These are phyloP conservation scores for Didymella exigua DNA, from an alignment of 2,329 filamentous ascomycete species.

Conservation along the genomic window DNA sequence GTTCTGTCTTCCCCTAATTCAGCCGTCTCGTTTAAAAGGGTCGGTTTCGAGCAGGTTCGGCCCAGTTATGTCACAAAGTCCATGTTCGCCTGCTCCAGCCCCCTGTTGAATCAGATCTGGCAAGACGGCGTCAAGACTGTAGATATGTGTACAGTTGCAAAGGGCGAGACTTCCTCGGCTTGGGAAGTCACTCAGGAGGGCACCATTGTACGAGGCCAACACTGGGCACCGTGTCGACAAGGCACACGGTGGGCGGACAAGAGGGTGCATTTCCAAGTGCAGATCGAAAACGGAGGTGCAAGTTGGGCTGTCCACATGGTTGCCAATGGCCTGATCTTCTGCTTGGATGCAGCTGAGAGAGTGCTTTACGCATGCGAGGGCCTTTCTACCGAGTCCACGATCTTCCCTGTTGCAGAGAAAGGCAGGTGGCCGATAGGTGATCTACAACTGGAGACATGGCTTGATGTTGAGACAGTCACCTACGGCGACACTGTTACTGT, in stretches of 20 bases:
- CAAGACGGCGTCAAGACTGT: slow-evolving; percentile 13
- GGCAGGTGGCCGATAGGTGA: slow-evolving; percentile 8
- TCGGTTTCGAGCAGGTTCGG: slow-evolving; percentile 11
- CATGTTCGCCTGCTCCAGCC: slow-evolving; percentile 7
- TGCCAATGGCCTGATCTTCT: slow-evolving; percentile 18
- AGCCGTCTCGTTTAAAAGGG: slow-evolving; percentile 4
- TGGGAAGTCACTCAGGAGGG: slow-evolving; percentile 13
- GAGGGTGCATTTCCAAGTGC: slow-evolving; percentile 9
- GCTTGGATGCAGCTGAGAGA: slow-evolving; percentile 3
- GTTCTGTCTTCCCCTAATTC: not conserved
- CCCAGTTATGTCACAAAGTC: not conserved
- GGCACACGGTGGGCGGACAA: slow-evolving; percentile 16
- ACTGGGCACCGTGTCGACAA: slow-evolving; percentile 16
- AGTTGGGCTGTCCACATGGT: slow-evolving; percentile 21
- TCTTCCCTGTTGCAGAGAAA: slow-evolving; percentile 12
- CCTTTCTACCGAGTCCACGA: slow-evolving; percentile 9
- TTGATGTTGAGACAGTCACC: slow-evolving; percentile 5
- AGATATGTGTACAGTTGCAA: slow-evolving; percentile 12
- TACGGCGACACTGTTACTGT: not conserved
- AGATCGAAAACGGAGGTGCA: slow-evolving; percentile 3
- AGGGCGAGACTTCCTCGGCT: slow-evolving; percentile 13
- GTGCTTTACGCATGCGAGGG: slow-evolving; percentile 13
- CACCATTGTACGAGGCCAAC: slow-evolving; percentile 12
- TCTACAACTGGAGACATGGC: not conserved
- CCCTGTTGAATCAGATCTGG: slow-evolving; percentile 14